Evolutionary conservation across 2,329 filamentous ascomycete species (phyloP).

Genomic region (Pseudogymnoascus sp.): DNA sequence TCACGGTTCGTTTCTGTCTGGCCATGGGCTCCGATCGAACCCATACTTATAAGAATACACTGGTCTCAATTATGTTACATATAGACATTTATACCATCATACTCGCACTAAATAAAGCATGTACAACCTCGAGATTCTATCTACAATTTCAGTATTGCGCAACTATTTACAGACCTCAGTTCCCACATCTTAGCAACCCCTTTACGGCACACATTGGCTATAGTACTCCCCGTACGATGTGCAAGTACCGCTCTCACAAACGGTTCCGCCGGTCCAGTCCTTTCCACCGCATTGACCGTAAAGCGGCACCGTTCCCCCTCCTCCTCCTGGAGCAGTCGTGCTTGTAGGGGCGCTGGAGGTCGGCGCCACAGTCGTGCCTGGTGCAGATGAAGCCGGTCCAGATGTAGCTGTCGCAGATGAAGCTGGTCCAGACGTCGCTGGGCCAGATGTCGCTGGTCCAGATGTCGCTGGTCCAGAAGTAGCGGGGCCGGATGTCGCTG

Average conservation of each 20-base stretch:
- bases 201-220: not conserved
- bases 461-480: not conserved
- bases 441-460: not conserved
- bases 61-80: not conserved
- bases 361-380: slow-evolving; percentile 8
- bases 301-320: not conserved
- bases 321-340: not conserved
- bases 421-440: not conserved
- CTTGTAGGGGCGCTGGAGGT: not conserved
- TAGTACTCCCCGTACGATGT: not conserved
- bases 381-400: not conserved
- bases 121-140: not conserved
- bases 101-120: not conserved
- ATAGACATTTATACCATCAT: not conserved
- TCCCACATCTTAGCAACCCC: not conserved
- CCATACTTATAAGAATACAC: not conserved
- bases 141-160: not conserved
- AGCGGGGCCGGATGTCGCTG: not conserved
- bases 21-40: not conserved
- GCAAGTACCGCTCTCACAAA: not conserved
- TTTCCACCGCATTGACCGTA: slow-evolving; percentile 1
- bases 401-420: slow-evolving; percentile 7
- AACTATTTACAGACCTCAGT: not conserved
- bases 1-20: not conserved
- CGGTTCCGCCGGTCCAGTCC: not conserved